These are phyloP conservation scores for Phytophthora podocarpi DNA, from an alignment of 352 stramenopile genomes.

Conservation along the genomic window DNA sequence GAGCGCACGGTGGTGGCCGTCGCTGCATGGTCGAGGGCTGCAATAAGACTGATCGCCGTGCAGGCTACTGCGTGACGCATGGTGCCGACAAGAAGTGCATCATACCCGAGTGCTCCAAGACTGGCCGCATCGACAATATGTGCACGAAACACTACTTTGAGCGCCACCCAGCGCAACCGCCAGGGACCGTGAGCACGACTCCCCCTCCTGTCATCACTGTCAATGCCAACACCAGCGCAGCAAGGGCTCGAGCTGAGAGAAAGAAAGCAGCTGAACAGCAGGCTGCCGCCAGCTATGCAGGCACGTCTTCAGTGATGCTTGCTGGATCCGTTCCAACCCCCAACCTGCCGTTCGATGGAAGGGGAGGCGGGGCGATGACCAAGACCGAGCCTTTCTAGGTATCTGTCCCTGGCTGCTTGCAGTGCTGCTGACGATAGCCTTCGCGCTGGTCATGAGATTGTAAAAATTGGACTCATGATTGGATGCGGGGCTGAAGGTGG, in stretches of 20 bases:
- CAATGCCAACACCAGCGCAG: constrained; percentile 40
- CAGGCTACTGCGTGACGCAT: constrained; percentile 81
- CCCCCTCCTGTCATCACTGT: constrained; percentile 43
- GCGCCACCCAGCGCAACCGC: constrained; percentile 58
- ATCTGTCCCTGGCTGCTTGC: constrained; percentile 8
- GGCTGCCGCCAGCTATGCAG: constrained; percentile 27
- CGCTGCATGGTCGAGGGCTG: constrained; percentile 86
- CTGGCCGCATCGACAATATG: constrained; percentile 80
- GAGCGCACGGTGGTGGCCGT: constrained; percentile 79
- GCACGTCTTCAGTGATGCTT: constrained; percentile 30
- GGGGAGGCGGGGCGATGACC: constrained; percentile 20
- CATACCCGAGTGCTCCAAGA: constrained; percentile 83
- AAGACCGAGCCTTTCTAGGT: constrained; percentile 40
- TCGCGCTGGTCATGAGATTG: constrained; percentile 14
- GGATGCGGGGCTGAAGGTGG: constrained; percentile 4
- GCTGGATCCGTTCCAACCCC: constrained; percentile 16
- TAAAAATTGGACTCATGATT: constrained; percentile 28
- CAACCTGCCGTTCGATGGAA: constrained; percentile 25
- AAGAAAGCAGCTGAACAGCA: constrained; percentile 35
- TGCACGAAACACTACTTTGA: constrained; percentile 89
- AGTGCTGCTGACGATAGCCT: constrained; percentile 3
- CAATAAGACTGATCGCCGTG: constrained; percentile 84
- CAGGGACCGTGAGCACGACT: constrained; percentile 40
- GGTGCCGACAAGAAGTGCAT: constrained; percentile 85
- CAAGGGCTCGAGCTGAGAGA: constrained; percentile 40